Conservation (phyloP, 2,329 filamentous ascomycete species). For the Alternaria triticimaculans region DNA sequence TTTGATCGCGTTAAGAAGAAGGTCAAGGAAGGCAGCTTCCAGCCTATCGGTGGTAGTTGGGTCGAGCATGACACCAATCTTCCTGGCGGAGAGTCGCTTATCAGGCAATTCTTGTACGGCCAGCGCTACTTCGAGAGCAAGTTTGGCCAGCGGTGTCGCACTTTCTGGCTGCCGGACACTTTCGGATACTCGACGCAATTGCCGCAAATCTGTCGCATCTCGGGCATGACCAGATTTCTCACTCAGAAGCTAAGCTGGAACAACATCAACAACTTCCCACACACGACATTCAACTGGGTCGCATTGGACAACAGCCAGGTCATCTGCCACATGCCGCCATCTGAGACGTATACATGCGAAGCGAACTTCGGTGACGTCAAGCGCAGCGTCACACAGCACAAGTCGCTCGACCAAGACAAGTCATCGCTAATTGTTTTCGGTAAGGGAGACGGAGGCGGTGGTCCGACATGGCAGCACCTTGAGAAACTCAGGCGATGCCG, state of each 20-base stretch:
- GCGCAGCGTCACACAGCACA: constrained; percentile 88
- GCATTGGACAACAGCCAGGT: constrained; percentile 94
- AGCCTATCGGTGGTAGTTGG: constrained; percentile 97
- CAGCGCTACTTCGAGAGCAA: constrained; percentile 93
- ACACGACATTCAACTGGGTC: constrained; percentile 99
- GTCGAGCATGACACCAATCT: constrained; percentile 99
- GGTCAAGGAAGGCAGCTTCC: constrained; percentile 88
- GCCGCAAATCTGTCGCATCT: constrained; percentile 88
- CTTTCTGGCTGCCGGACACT: constrained; percentile 98
- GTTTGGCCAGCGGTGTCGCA: constrained; percentile 86
- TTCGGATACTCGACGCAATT: constrained; percentile 97
- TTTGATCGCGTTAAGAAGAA: constrained; percentile 91
- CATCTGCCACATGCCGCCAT: constrained; percentile 95
- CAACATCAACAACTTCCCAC: constrained; percentile 98
- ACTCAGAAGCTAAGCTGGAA: constrained; percentile 99
- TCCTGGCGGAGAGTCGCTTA: constrained; percentile 91
- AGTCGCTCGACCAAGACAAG: constrained; percentile 91
- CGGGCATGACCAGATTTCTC: constrained; percentile 96
- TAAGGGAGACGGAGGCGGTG: constrained; percentile 94
- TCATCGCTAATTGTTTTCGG: constrained; percentile 93
- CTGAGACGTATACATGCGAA: constrained; percentile 93
- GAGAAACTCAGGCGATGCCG: constrained; percentile 94
- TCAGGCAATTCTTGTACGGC: constrained; percentile 93
- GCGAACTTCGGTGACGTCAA: constrained; percentile 95
- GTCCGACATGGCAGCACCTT: constrained; percentile 90